Percentiles rank a stretch among this genome's conserved stretches.
Evolutionary conservation across 2,329 filamentous ascomycete species (phyloP).

Genomic region (Alternaria atra): DNA sequence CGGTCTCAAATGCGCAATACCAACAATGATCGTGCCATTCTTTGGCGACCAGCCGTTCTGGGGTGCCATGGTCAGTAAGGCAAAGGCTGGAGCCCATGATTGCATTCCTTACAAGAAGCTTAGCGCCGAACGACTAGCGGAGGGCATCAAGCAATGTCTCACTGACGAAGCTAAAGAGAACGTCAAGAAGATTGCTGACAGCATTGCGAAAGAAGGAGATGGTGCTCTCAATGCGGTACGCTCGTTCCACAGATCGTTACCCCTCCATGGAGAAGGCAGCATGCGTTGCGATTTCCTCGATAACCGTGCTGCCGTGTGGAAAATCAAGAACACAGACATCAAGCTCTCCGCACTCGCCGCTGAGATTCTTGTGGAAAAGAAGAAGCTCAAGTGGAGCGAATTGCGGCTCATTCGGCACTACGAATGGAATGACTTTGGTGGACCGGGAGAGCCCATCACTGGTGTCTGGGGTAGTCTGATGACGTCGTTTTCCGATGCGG

Average conservation of each 20-base stretch:
- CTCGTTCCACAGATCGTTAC: slow-evolving; percentile 70
- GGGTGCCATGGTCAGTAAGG: slow-evolving; percentile 72
- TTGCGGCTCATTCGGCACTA: slow-evolving; percentile 71
- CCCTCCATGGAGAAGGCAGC: slow-evolving; percentile 52
- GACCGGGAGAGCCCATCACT: slow-evolving; percentile 76
- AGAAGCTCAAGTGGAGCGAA: slow-evolving; percentile 70
- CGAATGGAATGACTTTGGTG: slow-evolving; percentile 81
- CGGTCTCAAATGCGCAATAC: slow-evolving; percentile 74
- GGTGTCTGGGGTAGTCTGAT: slow-evolving; percentile 70
- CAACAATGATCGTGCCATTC: slow-evolving; percentile 80
- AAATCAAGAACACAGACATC: slow-evolving; percentile 67
- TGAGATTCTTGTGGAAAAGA: slow-evolving; percentile 68
- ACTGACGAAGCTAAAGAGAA: slow-evolving; percentile 67
- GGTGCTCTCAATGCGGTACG: slow-evolving; percentile 74
- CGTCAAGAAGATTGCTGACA: slow-evolving; percentile 66
- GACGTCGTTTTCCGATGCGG: slow-evolving; percentile 66
- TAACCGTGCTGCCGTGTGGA: slow-evolving; percentile 72
- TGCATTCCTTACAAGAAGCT: slow-evolving; percentile 73
- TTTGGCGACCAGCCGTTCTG: slow-evolving; percentile 84
- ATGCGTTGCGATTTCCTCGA: slow-evolving; percentile 73
- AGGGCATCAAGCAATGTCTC: slow-evolving; percentile 75
- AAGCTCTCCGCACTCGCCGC: slow-evolving; percentile 71
- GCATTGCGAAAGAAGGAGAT: slow-evolving; percentile 70
- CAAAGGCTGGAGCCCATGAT: slow-evolving; percentile 70
- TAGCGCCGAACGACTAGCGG: slow-evolving; percentile 69